Percentiles rank a stretch among this genome's conserved stretches.
Conservation (phyloP, 225 moss, liverwort and hornwort species). For the Ulota crispa region DNA sequence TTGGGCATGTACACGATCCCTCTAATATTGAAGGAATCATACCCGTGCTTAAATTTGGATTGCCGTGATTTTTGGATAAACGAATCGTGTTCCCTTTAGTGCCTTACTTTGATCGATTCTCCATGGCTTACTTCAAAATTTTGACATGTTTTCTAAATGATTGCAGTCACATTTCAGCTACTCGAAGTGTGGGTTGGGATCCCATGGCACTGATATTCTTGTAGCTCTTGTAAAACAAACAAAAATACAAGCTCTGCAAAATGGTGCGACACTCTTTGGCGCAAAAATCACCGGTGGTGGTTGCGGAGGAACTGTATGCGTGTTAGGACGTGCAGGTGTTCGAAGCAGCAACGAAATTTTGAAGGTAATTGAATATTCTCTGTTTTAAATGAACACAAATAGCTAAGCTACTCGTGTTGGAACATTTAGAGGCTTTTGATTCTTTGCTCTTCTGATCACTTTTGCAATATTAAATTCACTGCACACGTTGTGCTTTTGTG, state of each 20-base stretch:
- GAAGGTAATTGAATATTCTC: constrained; percentile 37
- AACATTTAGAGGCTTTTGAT: constrained; percentile 8
- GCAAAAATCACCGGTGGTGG: constrained; percentile 98
- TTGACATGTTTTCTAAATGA: constrained; percentile 4
- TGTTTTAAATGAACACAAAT: neutral
- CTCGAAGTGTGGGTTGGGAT: constrained; percentile 85
- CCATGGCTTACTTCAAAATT: neutral
- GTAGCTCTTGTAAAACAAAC: constrained; percentile 60
- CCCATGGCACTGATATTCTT: constrained; percentile 81
- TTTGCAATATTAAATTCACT: neutral
- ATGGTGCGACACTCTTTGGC: constrained; percentile 62
- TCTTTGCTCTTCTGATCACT: constrained; percentile 8
- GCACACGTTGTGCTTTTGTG: neutral
- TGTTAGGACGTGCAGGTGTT: constrained; percentile 64
- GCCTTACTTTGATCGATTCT: neutral
- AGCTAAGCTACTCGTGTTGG: neutral
- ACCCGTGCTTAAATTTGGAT: neutral
- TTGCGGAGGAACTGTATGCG: constrained; percentile 81
- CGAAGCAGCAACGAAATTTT: constrained; percentile 54
- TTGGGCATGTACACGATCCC: neutral
- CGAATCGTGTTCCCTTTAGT: neutral
- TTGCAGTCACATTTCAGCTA: constrained; percentile 88
- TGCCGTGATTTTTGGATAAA: neutral
- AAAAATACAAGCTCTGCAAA: constrained; percentile 26
- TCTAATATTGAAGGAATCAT: neutral